These are phyloP conservation scores for Stephania yunnanensis DNA, from an alignment of 164 flowering plant genomes.

Conservation along the genomic window DNA sequence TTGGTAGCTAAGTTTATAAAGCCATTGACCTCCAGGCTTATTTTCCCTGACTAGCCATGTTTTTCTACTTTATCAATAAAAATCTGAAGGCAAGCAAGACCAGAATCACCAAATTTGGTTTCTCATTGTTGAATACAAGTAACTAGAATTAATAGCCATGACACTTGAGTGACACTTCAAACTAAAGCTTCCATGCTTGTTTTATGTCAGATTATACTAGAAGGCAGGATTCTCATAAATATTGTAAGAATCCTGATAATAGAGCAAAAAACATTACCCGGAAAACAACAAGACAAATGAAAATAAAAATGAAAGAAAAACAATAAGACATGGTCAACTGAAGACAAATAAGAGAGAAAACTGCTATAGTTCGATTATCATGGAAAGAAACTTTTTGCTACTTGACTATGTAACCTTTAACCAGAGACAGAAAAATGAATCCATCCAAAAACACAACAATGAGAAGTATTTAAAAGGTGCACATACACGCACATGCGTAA, in stretches of 20 bases:
- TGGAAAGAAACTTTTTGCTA: background rate
- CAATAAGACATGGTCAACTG: background rate
- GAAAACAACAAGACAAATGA: no score
- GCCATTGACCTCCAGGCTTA: background rate
- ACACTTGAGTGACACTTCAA: background rate
- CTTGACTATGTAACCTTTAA: background rate
- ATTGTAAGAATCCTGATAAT: background rate
- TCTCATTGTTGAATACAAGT: background rate
- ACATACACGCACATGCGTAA: background rate
- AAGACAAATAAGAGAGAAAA: background rate
- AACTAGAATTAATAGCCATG: no score
- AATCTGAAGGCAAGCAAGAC: background rate
- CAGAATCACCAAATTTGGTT: background rate
- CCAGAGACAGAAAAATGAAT: background rate
- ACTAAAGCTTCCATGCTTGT: background rate
- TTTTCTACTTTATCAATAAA: background rate
- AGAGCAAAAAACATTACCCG: no score
- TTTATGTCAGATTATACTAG: background rate
- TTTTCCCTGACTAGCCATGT: background rate
- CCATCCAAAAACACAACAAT: background rate
- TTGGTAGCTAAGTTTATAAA: background rate
- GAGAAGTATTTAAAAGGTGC: background rate
- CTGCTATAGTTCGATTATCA: background rate
- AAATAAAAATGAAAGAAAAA: background rate
- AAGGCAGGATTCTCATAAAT: background rate